Base-by-base conservation (phyloP, 441 rosid species). In the Hypseocharis bilobata region DNA sequence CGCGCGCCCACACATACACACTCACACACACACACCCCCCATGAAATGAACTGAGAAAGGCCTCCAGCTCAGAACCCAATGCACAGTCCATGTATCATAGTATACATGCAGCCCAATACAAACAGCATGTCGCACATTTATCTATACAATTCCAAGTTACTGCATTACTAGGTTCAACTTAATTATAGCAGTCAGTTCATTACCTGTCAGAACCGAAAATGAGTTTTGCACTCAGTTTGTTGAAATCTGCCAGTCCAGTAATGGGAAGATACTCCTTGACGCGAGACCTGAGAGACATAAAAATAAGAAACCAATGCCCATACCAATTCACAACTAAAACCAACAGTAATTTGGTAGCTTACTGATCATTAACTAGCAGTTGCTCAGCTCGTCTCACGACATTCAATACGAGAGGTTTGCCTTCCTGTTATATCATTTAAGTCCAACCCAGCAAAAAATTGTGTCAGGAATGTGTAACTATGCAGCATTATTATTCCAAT, bases 361-460 rank as follows among this genome's bases (percentile, higher is more conserved):
- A 85, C 92, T 17, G 30, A 29, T 86, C 89, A 65, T 82, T 84
- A 67, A 83, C 85, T 8, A 86, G 77, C 49, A 60, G 76, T 66
- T 83, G 86, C 77, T 86, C 92, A 14, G 92, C 92, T 64, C 72
- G 66, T 68, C 86, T 71, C 62, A 86, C 92, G 16, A 83, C 92
- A 64, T 77, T 80, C 25, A 86, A 74, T 70, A 86, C 87, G 0
- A 86, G 76, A 8, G 92, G 92, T 62, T 84, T 86, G 52, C 92
- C 92, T 81, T 86, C 92, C 92, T 86, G 68, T 67, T 7, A 75
- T 14, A 49, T 1, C 60, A 78, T 40, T 13, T 2, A 56, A 34
- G 63, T 11, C 45, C 64, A 71, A 49, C 23, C 7, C 36, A 68
- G 28, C 8, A 20, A 22, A 22, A 27, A 51, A 6, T 51, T 22